Evolutionary conservation across 2,329 filamentous ascomycete genomes (phyloP).

Genomic region (Plectosphaerella cucumerina): DNA sequence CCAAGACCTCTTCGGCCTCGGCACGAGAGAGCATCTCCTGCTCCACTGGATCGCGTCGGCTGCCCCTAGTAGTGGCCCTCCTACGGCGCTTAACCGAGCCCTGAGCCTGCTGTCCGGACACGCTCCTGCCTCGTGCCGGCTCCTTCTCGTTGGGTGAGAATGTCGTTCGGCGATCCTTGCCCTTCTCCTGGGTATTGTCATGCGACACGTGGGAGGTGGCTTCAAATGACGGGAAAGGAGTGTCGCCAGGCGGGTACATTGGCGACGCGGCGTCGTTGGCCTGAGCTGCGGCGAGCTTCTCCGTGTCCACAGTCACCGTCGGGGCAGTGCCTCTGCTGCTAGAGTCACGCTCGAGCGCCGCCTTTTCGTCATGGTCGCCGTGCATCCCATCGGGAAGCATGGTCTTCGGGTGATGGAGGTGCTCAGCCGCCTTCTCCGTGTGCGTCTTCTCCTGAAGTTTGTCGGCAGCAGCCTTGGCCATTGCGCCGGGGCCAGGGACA

Average conservation of each 20-base stretch:
- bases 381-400: slow-evolving; percentile 20
- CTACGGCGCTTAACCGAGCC: slow-evolving; percentile 58
- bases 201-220: slow-evolving; percentile 20
- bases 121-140: slow-evolving; percentile 27
- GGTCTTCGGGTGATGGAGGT: slow-evolving; percentile 22
- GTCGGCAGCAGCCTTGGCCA: slow-evolving; percentile 29
- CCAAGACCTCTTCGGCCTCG: slow-evolving; percentile 78
- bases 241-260: slow-evolving; percentile 35
- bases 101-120: slow-evolving; percentile 24
- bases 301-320: slow-evolving; percentile 16
- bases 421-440: slow-evolving; percentile 21
- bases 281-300: slow-evolving; percentile 19
- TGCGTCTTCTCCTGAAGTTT: slow-evolving; percentile 26
- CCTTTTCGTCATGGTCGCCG: slow-evolving; percentile 35
- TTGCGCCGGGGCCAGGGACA: slow-evolving; percentile 34
- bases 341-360: slow-evolving; percentile 14
- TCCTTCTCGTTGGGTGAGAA: slow-evolving; percentile 52
- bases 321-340: neutral
- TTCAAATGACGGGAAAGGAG: slow-evolving; percentile 46
- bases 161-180: slow-evolving; percentile 48
- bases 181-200: slow-evolving; percentile 31
- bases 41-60: slow-evolving; percentile 57
- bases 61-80: slow-evolving; percentile 66
- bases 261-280: slow-evolving; percentile 35
- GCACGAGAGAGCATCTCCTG: slow-evolving; percentile 73